Evolutionary conservation across 2,329 filamentous ascomycete genomes (phyloP).

Genomic region (Cercospora sp.): DNA sequence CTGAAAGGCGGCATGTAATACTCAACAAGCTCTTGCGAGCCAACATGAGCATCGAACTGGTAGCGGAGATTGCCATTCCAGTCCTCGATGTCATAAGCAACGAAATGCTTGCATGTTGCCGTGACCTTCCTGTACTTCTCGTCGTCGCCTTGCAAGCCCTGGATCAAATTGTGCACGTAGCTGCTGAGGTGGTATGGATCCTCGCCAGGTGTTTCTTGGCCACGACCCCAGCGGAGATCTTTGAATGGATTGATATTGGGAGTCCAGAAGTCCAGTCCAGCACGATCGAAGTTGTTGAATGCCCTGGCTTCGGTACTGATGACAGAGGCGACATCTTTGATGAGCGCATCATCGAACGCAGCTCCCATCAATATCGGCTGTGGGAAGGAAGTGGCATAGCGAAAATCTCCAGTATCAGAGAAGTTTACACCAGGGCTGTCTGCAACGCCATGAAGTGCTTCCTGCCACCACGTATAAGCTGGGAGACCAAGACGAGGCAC

Average conservation of each 20-base stretch:
- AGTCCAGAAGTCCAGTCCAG: conserved; percentile 62
- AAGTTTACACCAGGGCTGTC: conserved; percentile 57
- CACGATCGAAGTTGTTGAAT: conserved; percentile 61
- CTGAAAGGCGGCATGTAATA: conserved; percentile 69
- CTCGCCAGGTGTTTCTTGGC: conserved; percentile 46
- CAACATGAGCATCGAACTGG: conserved; percentile 59
- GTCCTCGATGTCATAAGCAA: conserved; percentile 37
- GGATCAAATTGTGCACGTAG: conserved; percentile 40
- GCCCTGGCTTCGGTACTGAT: conserved; percentile 64
- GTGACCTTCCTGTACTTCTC: conserved; percentile 44
- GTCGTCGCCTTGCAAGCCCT: conserved; percentile 40
- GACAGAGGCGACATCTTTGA: conserved; percentile 57
- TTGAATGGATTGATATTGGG: conserved; percentile 64
- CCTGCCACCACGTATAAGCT: conserved; percentile 63
- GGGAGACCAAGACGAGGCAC: conserved; percentile 59
- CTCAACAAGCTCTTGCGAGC: conserved; percentile 64
- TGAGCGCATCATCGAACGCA: conserved; percentile 64
- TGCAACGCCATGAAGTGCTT: conserved; percentile 64
- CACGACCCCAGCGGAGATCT: conserved; percentile 51
- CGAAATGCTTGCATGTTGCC: conserved; percentile 52
- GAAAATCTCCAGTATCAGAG: conserved; percentile 55
- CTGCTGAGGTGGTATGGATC: conserved; percentile 39
- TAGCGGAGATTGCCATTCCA: conserved; percentile 42
- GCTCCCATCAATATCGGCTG: conserved; percentile 64
- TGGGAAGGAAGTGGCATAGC: conserved; percentile 65